Base-by-base conservation (phyloP, 1,284 basidiomycete genomes). In the Testicularia cyperi region DNA sequence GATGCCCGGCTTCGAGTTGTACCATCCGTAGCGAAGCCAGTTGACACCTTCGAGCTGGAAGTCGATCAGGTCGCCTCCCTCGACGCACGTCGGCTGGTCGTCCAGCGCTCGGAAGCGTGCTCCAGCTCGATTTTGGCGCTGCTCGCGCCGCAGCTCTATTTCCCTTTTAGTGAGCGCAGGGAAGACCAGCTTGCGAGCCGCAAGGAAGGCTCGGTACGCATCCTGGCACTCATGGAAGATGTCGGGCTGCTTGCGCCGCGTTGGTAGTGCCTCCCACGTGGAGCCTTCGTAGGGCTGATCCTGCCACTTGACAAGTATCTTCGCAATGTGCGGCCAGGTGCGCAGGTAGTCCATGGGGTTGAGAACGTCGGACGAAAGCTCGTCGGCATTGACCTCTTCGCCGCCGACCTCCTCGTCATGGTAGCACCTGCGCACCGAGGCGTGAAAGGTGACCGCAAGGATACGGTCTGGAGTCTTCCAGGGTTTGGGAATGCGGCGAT, bases 271-370 rank as follows among this genome's bases (percentile, higher is more conserved):
- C 25, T 68, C 91, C 88, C 88, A 92, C 8, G 87, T 87, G n/a
- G 90, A 85, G 79, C 91, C 85, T 24, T 91, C 88, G 62, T 96
- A 95, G 21, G 86, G 85, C 31, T 94, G 80, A 63, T 92, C 90
- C 26, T 86, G 81, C 90, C 91, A 96, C 77, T 95, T 96, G 63
- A 90, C 32, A 20, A 65, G 38, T 21, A 63, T 19, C 38, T 54
- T 51, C 9, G 66, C 45, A 3, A 45, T 33, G 24, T 57, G 57
- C 16, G 19, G 26, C 49, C 56, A 52, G 44, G 51, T 64, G 22
- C 53, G 47, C 13, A 47, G 34, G 16, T 45, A 40, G 33, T 51
- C 44, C 15, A 40, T 42, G 12, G 54, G 49, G 22, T 55, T 44
- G 16, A 64, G 23, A 22, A 35, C 44, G 23, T 56, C 32, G 29